A percentile compares a stretch with the other conserved stretches of the same genome.
Conservation (phyloP, 2,329 filamentous ascomycete species). For the Calonectria montana region DNA sequence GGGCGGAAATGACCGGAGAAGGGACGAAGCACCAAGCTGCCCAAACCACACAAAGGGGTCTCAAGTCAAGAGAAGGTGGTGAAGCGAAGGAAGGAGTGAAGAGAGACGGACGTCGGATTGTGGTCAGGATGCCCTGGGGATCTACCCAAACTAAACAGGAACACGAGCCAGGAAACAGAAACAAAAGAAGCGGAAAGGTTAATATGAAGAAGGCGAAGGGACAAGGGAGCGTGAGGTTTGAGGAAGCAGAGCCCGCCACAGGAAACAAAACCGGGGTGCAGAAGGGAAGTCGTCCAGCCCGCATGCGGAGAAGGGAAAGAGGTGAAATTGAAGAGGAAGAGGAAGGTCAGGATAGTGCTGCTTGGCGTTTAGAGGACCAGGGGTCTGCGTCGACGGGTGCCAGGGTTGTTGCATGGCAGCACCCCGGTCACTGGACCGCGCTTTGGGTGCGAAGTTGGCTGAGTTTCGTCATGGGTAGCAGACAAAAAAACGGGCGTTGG, state of each 20-base stretch:
- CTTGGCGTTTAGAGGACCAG: constrained; percentile 11
- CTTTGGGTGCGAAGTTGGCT: constrained; percentile 3
- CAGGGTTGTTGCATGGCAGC: neutral
- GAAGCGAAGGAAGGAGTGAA: neutral
- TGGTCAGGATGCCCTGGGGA: constrained; percentile 11
- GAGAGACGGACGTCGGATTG: constrained; percentile 24
- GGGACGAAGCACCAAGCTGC: constrained; percentile 30
- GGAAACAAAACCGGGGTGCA: constrained; percentile 17
- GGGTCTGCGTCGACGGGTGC: neutral
- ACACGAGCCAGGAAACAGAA: constrained; percentile 18
- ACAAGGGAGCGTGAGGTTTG: neutral
- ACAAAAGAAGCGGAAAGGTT: constrained; percentile 3
- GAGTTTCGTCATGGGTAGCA: constrained; percentile 9
- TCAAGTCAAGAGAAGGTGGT: constrained; percentile 12
- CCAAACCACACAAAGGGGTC: neutral
- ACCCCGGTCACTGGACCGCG: constrained; percentile 2
- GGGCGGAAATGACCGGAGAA: constrained; percentile 30
- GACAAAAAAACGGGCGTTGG: neutral
- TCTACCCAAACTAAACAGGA: constrained; percentile 12
- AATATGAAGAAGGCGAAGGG: constrained; percentile 3
- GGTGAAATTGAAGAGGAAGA: constrained; percentile 20
- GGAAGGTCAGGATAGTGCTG: constrained; percentile 19
- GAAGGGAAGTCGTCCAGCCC: constrained; percentile 25
- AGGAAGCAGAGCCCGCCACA: neutral
- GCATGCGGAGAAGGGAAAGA: constrained; percentile 16